Evolutionary conservation across 768 basidiomycete genomes (phyloP).

Genomic region (Rhizopogon rudus): DNA sequence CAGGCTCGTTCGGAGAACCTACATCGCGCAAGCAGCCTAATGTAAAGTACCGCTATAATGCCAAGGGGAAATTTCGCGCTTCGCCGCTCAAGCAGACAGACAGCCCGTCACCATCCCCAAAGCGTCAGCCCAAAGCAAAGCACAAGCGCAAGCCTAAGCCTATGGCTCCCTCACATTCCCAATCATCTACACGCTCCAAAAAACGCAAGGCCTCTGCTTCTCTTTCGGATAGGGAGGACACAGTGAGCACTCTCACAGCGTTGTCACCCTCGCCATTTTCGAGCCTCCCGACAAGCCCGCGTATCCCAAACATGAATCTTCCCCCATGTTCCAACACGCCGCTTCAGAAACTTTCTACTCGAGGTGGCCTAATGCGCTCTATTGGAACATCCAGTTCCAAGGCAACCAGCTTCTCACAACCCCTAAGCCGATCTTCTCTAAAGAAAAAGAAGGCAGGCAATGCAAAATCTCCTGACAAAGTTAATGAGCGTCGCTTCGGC

Average conservation of each 20-base stretch:
- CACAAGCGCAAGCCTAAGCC: conserved; percentile 2
- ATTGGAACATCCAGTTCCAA: conserved; percentile 7
- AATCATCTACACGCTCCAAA: not conserved
- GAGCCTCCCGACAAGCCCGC: conserved; percentile 16
- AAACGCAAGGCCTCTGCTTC: conserved; percentile 23
- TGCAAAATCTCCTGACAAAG: not conserved
- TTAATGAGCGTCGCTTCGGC: conserved; percentile 11
- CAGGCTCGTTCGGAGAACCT: conserved; percentile 22
- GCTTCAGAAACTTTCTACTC: conserved; percentile 1
- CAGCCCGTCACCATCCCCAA: conserved; percentile 23
- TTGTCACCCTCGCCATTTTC: conserved; percentile 22
- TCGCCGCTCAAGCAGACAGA: conserved; percentile 23
- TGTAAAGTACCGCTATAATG: conserved; percentile 28
- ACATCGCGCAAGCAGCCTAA: conserved; percentile 14
- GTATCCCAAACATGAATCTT: conserved; percentile 11
- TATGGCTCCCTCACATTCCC: conserved; percentile 6
- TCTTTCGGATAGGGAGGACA: conserved; percentile 7
- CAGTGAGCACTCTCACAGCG: conserved; percentile 4
- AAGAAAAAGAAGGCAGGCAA: conserved; percentile 16
- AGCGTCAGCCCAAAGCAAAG: conserved; percentile 7
- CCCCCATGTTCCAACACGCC: conserved; percentile 11
- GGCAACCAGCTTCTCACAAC: conserved; percentile 11
- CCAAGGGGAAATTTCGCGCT: conserved; percentile 28
- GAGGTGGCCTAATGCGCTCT: conserved; percentile 10
- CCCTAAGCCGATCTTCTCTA: conserved; percentile 11